Evolutionary conservation across 1,139 yeast species (phyloP).

Genomic region (Candida glucosophila): DNA sequence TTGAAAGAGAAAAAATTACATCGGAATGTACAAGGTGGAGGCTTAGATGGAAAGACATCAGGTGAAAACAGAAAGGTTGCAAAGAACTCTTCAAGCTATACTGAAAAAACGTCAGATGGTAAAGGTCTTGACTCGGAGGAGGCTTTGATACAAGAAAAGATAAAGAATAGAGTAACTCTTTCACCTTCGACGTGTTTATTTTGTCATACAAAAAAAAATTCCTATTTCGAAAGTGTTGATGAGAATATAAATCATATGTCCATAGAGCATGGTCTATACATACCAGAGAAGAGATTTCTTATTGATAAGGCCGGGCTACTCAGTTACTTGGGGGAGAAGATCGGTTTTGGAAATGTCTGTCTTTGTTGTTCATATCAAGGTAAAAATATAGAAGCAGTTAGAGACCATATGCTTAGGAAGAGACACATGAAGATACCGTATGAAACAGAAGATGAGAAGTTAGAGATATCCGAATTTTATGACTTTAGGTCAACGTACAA

Average conservation of each 20-base stretch:
- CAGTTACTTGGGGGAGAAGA: slow-evolving; percentile 67
- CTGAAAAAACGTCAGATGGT: slow-evolving; percentile 7
- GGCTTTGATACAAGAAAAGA: slow-evolving; percentile 44
- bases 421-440: slow-evolving; percentile 87
- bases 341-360: slow-evolving; percentile 82
- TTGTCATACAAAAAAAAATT: slow-evolving; percentile 45
- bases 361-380: slow-evolving; percentile 82
- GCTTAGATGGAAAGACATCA: slow-evolving; percentile 18
- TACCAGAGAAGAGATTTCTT: slow-evolving; percentile 74
- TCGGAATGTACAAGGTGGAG: slow-evolving; percentile 51
- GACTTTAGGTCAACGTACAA: slow-evolving; percentile 67
- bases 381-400: slow-evolving; percentile 69
- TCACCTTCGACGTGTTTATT: slow-evolving; percentile 73
- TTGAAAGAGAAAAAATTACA: slow-evolving; percentile 58
- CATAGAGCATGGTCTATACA: slow-evolving; percentile 67
- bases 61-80: slow-evolving; percentile 6
- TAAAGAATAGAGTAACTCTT: slow-evolving; percentile 57
- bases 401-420: slow-evolving; percentile 83
- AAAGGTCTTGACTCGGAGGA: slow-evolving; percentile 28
- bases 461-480: slow-evolving; percentile 74
- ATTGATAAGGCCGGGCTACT: slow-evolving; percentile 65
- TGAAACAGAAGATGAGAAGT: slow-evolving; percentile 73
- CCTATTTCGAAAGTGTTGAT: slow-evolving; percentile 35
- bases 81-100: neutral
- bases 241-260: slow-evolving; percentile 73